Conservation (phyloP, 2,329 filamentous ascomycete species). For the Neofusicoccum parvum region DNA sequence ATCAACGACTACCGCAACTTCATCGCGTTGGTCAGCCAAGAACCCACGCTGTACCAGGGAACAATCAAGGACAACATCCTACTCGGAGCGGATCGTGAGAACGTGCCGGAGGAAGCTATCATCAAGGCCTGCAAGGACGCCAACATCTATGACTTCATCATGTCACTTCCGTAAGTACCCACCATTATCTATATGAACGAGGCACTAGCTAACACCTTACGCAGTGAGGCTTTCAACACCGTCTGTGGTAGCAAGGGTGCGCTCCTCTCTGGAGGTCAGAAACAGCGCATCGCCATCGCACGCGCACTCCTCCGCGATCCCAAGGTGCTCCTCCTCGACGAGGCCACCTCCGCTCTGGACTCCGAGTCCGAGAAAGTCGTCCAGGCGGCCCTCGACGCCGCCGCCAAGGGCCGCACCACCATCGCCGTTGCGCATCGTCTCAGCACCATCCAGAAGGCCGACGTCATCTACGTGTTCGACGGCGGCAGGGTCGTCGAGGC, state of each 20-base stretch:
- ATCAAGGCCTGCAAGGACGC: slow-evolving; percentile 76
- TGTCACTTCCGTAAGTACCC: slow-evolving; percentile 27
- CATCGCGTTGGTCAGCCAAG: slow-evolving; percentile 88
- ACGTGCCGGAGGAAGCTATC: slow-evolving; percentile 70
- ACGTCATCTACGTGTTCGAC: slow-evolving; percentile 90
- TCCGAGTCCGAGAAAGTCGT: slow-evolving; percentile 65
- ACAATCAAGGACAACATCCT: slow-evolving; percentile 89
- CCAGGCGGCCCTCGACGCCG: slow-evolving; percentile 75
- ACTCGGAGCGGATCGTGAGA: slow-evolving; percentile 59
- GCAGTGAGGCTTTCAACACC: slow-evolving; percentile 62
- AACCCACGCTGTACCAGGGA: slow-evolving; percentile 92
- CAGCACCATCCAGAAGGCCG: slow-evolving; percentile 87
- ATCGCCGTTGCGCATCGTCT: slow-evolving; percentile 88
- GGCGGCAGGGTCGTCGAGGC: slow-evolving; percentile 78
- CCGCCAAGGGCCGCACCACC: slow-evolving; percentile 80
- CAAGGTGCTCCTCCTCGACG: slow-evolving; percentile 63
- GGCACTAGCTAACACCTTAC: not conserved
- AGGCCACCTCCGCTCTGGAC: slow-evolving; percentile 23
- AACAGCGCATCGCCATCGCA: slow-evolving; percentile 89
- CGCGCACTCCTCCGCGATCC: slow-evolving; percentile 85
- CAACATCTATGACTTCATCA: slow-evolving; percentile 38
- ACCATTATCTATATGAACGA: too few relatives aligned
- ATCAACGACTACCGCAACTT: slow-evolving; percentile 77
- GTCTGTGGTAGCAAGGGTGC: slow-evolving; percentile 36
- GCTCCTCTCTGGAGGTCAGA: slow-evolving; percentile 81